phyloP scores from a whole-genome alignment of 1,139 yeast species.

The Meyerozyma athensensis region DNA sequence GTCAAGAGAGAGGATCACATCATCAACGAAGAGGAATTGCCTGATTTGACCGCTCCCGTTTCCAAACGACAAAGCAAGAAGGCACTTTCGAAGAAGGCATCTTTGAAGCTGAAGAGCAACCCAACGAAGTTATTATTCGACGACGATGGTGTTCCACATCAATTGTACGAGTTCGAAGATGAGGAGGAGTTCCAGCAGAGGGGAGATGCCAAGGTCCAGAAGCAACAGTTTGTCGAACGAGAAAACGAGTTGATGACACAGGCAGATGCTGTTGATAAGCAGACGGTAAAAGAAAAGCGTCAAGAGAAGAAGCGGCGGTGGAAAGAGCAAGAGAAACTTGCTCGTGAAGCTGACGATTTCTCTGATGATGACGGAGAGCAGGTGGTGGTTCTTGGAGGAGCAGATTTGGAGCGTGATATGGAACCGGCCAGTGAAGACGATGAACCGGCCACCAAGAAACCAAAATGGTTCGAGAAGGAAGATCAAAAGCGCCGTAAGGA shows the following conservation, averaged over 20 bases:
- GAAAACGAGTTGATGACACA: conserved; percentile 66
- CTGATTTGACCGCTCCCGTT: conserved; percentile 54
- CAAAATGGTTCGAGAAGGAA: conserved; percentile 56
- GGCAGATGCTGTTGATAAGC: conserved; percentile 76
- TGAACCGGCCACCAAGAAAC: conserved; percentile 49
- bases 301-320: conserved; percentile 87
- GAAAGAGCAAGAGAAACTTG: conserved; percentile 66
- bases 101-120: conserved; percentile 59
- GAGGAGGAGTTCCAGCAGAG: conserved; percentile 78
- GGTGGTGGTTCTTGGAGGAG: conserved; percentile 22
- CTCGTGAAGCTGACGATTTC: conserved; percentile 39
- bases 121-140: conserved; percentile 83
- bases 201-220: conserved; percentile 72
- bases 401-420: conserved; percentile 49
- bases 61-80: conserved; percentile 87
- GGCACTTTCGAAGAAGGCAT: conserved; percentile 81
- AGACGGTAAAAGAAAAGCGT: conserved; percentile 73
- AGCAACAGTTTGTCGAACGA: conserved; percentile 56
- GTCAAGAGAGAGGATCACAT: conserved; percentile 76
- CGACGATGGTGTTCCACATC: conserved; percentile 90
- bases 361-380: conserved; percentile 26
- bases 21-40: conserved; percentile 59
- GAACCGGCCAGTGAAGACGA: conserved; percentile 29
- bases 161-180: conserved; percentile 83
- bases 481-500: conserved; percentile 22